phyloP scores from a whole-genome alignment of 805 yeast genomes.

The Hanseniaspora thailandica region DNA sequence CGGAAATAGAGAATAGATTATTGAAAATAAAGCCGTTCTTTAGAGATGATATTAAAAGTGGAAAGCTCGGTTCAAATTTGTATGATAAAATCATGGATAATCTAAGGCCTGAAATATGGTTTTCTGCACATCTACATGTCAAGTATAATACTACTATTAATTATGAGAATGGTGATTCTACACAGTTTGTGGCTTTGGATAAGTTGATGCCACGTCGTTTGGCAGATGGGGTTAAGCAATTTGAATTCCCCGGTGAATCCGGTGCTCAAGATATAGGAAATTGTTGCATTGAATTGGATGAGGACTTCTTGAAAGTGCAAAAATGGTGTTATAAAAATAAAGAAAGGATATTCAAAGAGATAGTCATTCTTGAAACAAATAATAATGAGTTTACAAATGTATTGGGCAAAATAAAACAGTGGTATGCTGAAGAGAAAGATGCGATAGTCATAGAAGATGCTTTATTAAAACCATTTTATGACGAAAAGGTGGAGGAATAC shows the following conservation, averaged over 20 bases:
- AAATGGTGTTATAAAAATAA: constrained; percentile 8
- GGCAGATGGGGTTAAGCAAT: constrained; percentile 12
- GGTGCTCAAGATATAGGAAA: constrained; percentile 10
- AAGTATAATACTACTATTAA: constrained; percentile 46
- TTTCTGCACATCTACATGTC: constrained; percentile 82
- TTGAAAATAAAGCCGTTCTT: constrained; percentile 57
- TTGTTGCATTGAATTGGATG: constrained; percentile 7
- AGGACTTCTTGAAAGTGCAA: constrained; percentile 2
- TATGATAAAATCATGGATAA: constrained; percentile 42
- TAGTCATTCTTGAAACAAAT: not conserved
- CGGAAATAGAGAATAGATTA: constrained; percentile 28
- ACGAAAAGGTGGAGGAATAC: constrained; percentile 1
- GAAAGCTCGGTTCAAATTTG: constrained; percentile 62
- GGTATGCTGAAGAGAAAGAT: not conserved
- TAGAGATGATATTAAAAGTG: constrained; percentile 45
- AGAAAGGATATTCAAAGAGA: not conserved
- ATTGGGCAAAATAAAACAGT: not conserved
- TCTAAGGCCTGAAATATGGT: constrained; percentile 64
- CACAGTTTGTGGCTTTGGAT: constrained; percentile 20
- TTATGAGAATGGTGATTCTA: constrained; percentile 26
- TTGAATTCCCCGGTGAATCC: constrained; percentile 26
- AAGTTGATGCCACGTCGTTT: constrained; percentile 11
- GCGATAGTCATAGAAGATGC: not conserved
- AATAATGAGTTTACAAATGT: not conserved
- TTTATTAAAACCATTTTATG: not conserved